These are phyloP conservation scores for Trichoderma polysporum DNA, from an alignment of 2,329 filamentous ascomycete species.

Conservation along the genomic window DNA sequence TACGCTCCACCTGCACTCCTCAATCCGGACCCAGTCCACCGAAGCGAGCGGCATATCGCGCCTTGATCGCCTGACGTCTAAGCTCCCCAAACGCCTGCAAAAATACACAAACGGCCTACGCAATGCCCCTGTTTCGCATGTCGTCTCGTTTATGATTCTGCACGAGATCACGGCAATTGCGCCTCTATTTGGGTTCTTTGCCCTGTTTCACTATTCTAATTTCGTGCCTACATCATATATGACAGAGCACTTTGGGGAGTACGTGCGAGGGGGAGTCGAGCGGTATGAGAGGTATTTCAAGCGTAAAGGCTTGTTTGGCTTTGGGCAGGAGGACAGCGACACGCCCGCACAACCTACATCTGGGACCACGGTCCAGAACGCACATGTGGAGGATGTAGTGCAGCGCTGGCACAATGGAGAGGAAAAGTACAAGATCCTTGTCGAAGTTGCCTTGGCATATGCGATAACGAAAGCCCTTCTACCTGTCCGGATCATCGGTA, in stretches of 20 bases:
- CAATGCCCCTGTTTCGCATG: conserved; percentile 75
- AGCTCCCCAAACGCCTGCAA: conserved; percentile 66
- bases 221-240: conserved; percentile 65
- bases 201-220: conserved; percentile 74
- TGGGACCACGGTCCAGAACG: conserved; percentile 22
- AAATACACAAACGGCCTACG: conserved; percentile 69
- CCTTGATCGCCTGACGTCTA: conserved; percentile 48
- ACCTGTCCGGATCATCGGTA: conserved; percentile 71
- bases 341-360: conserved; percentile 23
- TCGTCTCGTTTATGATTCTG: conserved; percentile 81
- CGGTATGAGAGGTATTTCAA: conserved; percentile 76
- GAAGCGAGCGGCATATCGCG: conserved; percentile 32
- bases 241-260: conserved; percentile 48
- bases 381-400: conserved; percentile 31
- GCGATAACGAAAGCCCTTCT: conserved; percentile 84
- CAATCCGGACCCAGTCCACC: conserved; percentile 30
- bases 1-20: conserved; percentile 14
- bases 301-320: conserved; percentile 78
- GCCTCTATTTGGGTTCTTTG: conserved; percentile 73
- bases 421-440: conserved; percentile 54
- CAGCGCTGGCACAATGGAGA: conserved; percentile 42
- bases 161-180: conserved; percentile 89
- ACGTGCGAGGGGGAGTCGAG: conserved; percentile 62
- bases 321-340: conserved; percentile 39
- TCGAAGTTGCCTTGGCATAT: conserved; percentile 83